Evolutionary conservation across 2,329 filamentous ascomycete species (phyloP), one percentile per base, ranked within the genome.

Genomic region (Cordyceps tenuipes): DNA sequence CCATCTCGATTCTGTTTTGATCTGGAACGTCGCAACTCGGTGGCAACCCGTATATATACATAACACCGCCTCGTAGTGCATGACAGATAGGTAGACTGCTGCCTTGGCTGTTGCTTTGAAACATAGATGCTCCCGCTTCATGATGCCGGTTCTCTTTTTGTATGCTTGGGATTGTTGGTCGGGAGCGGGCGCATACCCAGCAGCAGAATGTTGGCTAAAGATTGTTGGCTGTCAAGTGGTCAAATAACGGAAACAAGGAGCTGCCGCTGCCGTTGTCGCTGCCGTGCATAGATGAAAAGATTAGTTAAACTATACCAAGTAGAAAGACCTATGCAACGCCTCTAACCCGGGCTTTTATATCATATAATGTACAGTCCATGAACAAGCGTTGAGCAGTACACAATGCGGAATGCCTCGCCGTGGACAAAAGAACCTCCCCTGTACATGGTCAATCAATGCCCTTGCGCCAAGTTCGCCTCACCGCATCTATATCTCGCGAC

Each of bases 401-500:
- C 3, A 13, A 3, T 21, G 6, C 21, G 9, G 21, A 26, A 5
- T 17, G 13, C 21, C 23, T 3, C 26, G 19, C 7, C 13, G 19
- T 26, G 21, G 9, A 47, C 4, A 43, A 15, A 46, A 10, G 19
- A 3, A n/a, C 43, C 43, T 21, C 21, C 31, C 8, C 44, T 8
- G 8, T 19, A 12, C 8, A 26, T n/a, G 4, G 23, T 23, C 23
- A 23, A n/a, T n/a, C n/a, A 23, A 23, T 23, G 29, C 7, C n/a
- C 29, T n/a, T 39, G 31, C 46, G n/a, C 19, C 10, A 2, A 49
- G 43, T 29, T 29, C 29, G 29, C 15, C n/a, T 4, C 9, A 23
- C 43, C 10, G 21, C 23, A 43, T 13, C 71, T 66, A 85, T 62
- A 92, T 86, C 76, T 91, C 88, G 70, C 78, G 81, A 76, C 90